Base-by-base conservation (phyloP, 345 rosid genomes). In the Arabis alpina region DNA sequence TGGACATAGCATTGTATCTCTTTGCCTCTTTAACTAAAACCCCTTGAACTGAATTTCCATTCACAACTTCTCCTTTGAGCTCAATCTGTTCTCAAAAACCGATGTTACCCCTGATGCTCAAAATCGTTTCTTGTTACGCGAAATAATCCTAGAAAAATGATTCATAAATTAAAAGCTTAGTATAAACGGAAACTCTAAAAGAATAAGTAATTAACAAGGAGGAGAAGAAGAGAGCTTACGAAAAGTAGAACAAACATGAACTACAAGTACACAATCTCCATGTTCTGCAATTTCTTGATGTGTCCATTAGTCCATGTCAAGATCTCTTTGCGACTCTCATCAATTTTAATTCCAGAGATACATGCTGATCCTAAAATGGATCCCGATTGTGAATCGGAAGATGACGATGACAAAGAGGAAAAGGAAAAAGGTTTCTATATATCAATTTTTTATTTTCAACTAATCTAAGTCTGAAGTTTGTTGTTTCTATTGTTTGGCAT, bases 281-380 rank as follows among this genome's bases (percentile, higher is more conserved):
- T 90, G 86, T 63, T 88, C 78, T 52, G 97, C 93, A 67, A 88
- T 85, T 74, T 91, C 90, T 61, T 83, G 90, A 61, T 91, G 71
- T 73, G 88, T 86, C 96, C 94, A 91, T 67, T 76, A n/a, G n/a
- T n/a, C n/a, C n/a, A n/a, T n/a, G n/a, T 80, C 69, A 94, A 80
- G 40, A 94, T 80, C 78, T 89, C 92, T 80, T 84, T 82, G 72
- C 94, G 80, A 47, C 74, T 72, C 50, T 53, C 72, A 74, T 94
- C 91, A 34, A 86, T 75, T 76, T 65, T 79, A 58, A 91, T 75
- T 49, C 91, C 97, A 70, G 98, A 88, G 72, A 90, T 95, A 57
- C 96, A 95, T 79, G 81, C 80, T 28, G 99, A 95, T 82, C 96
- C 98, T 48, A 92, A 92, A 42, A 95, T 95, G 99, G 99, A 95